Evolutionary conservation across 1,139 yeast species (phyloP), one percentile per base, ranked within the genome.

Genomic region (Yamadazyma oceani): DNA sequence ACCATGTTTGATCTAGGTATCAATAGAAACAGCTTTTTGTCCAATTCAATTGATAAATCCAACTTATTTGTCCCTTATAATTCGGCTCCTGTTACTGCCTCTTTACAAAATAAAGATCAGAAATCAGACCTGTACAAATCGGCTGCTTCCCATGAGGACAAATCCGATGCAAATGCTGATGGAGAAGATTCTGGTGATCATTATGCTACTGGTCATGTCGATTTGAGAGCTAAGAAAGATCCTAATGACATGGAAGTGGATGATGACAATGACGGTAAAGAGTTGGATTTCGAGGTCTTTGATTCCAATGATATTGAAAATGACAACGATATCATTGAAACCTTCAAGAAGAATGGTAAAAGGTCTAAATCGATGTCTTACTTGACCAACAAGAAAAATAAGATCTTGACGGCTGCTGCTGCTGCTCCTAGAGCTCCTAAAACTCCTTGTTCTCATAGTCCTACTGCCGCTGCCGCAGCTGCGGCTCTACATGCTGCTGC

Each of bases 361-460:
- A 68, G 86, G 51, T 79, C 85, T 11, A 80, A 80, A 55, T 80
- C 85, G 11, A 69, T 80, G 76, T 76, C 83, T 26, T 78, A 73
- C 46, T 60, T 70, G 35, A 57, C 75, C 26, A 64, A 66, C 44
- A 80, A 80, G 53, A 78, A 74, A 53, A 64, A 74, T 34, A 75
- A 76, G 50, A 62, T 64, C 41, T 55, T 83, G 38, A 82, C 89
- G n/a, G 87, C 87, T 25, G 90, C 90, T 14, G 88, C 89, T 12
- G 88, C 87, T 23, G 87, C 90, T 30, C 92, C 90, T 41, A 69
- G 90, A 51, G 78, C 84, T n/a, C 82, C 87, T 14, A 74, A 78
- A 46, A 66, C 76, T 25, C 75, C 82, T 5, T 64, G 78, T 46
- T 68, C 75, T 15, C 82, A 70, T 46, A 67, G 77, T 37, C 80